Base-by-base conservation (phyloP, 2,329 filamentous ascomycete species). In the Aspergillaceae sp. region DNA sequence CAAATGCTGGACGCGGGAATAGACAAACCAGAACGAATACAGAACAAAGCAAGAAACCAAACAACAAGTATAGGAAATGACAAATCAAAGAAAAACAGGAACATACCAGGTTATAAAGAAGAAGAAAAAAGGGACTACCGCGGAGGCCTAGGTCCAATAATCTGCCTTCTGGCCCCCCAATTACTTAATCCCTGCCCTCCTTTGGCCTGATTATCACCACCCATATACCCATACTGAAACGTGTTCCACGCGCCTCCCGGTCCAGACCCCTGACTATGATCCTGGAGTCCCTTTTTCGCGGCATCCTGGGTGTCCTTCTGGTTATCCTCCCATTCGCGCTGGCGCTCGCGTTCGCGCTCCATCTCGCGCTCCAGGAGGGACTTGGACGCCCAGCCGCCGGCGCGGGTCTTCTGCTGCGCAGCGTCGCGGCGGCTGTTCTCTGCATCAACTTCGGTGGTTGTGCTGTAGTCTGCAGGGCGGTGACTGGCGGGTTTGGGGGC, bases 341-440 rank as follows among this genome's bases (percentile, higher is more conserved):
- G 80, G 41, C 80, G 72, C 56, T 82, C 77, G 10, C 80, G 74
- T 57, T 84, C 80, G 19, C 78, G 76, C 59, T 84, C 80, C 80
- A 83, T 84, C 53, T 84, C 80, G 5, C 79, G 75, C 57, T 83
- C 79, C 3, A 83, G 70, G 1, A 84, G 69, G 2, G 77, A 80
- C 57, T 80, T 82, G n/a, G 73, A 75, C 0, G 78, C 78, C 78
- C 77, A 81, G 2, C 76, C 77, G 19, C 73, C 75, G 8, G 77
- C 77, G 51, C 76, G 76, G 29, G 79, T 82, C 57, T 76, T 77
- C 43, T 73, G 63, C 51, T 81, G 78, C 0, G 77, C 73, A 1
- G 73, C 74, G 2, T 70, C 52, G 10, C 79, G 76, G 10, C 77
- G 73, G 42, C 71, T 71, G 50, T 79, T 76, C 54, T 81, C 77